A percentile compares a stretch with the other conserved stretches of the same genome.
Evolutionary conservation across 371 early-diverging fungal genomes (phyloP).

Genomic region (Vairimorpha ceranae): DNA sequence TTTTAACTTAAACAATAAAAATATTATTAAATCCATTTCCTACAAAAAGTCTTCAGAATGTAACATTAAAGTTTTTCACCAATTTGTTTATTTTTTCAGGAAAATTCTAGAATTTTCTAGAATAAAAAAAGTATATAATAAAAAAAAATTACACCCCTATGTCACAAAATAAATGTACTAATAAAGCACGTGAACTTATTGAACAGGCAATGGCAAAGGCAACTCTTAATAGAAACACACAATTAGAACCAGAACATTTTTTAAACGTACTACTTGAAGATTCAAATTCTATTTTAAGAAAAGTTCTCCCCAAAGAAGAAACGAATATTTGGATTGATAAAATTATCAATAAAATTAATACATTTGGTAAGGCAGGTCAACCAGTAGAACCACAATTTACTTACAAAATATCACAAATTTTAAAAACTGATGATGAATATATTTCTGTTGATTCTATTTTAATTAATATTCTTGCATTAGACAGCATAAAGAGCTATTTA

Average conservation of each 20-base stretch:
- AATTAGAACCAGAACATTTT: constrained; percentile 49
- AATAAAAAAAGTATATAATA: constrained; percentile 17
- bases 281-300: constrained; percentile 16
- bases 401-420: constrained; percentile 6
- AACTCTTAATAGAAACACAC: constrained; percentile 34
- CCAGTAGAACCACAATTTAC: constrained; percentile 16
- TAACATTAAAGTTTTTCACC: no score
- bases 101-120: constrained; percentile 16
- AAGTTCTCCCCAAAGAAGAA: constrained; percentile 25
- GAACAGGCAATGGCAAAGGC: constrained; percentile 41
- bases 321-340: constrained; percentile 11
- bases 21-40: no score
- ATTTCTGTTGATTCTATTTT: constrained; percentile 38
- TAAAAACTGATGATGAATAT: constrained; percentile 22
- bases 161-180: constrained; percentile 33
- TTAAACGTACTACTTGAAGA: constrained; percentile 40
- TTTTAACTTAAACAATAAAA: no score
- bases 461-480: constrained; percentile 6
- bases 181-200: constrained; percentile 29
- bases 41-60: no score
- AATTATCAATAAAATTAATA: constrained; percentile 30
- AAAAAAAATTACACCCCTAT: neutral
- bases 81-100: no score
- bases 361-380: constrained; percentile 16
- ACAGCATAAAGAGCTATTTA: constrained; percentile 18